Base-by-base conservation (phyloP, 306 rosid genomes). In the Vigna radiata region DNA sequence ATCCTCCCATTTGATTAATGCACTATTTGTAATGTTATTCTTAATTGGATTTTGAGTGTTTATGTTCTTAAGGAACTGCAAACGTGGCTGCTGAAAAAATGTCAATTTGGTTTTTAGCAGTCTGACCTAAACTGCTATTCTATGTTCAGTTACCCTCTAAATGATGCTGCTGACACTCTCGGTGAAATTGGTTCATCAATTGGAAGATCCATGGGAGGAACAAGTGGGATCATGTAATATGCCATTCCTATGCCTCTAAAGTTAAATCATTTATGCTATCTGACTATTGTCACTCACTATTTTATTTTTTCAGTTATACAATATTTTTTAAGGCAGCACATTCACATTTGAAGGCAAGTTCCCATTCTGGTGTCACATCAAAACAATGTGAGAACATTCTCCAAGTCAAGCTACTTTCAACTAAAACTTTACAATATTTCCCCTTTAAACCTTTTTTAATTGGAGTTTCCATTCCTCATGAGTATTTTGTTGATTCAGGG, bases 131-230 rank as follows among this genome's bases (percentile, higher is more conserved):
- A 39, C 80, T 80, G 21, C 48, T 52, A n/a, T 77, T 39, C 49
- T 77, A 68, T 70, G 29, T 76, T 76, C 60, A 95, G 97, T 84
- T 95, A 95, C 87, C 97, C 99, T 66, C 91, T 95, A 81, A 92
- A 92, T 83, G 92, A 92, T 84, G 97, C 94, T 50, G 91, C 91
- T 6, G 98, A 90, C 86, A 95, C 99, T 68, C 85, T 89, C 44
- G 74, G 86, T 54, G 97, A 89, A 86, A 88, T 95, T 75, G 99
- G 94, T 70, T 87, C 91, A 36, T 86, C 97, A 68, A 81, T 95
- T 70, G 80, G 89, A 84, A 87, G 88, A 89, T 88, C 88, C 73
- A 95, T 95, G 98, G 99, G 97, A 50, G 97, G 99, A 82, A 95
- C 97, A 52, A 89, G 99, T 78, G 99, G 99, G 86, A 91, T 89